Evolutionary conservation across 495 filamentous ascomycete species (phyloP), one percentile per base, ranked within the genome.

Genomic region (Daldinia vernicosa): DNA sequence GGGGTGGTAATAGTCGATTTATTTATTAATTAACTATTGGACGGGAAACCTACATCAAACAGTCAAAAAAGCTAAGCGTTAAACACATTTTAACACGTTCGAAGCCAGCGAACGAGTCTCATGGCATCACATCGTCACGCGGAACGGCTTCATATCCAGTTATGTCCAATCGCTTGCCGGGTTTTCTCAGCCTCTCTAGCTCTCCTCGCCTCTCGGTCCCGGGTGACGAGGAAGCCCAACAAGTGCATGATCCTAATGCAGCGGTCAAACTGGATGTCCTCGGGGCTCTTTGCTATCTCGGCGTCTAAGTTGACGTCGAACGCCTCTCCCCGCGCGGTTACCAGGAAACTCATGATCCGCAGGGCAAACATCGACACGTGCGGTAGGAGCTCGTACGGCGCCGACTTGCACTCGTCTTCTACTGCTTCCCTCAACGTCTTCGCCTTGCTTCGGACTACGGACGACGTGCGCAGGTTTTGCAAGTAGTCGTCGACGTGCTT

Each of bases 401-500:
- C 47, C 17, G 40, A 19, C 8, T 8, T 15, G 47, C 54, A 60
- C 3, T 72, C 60, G 1, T 60, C n/a, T 0, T 30, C 39, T 5
- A 68, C 60, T 1, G 17, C 55, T 19, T 57, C 24, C 30, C 33
- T 19, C 0, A 72, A 15, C 5, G 55, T 51, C 65, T 50, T 32
- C 17, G 17, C 27, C 12, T 1, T 19, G n/a, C 1, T 17, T 12
- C 64, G 37, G 0, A 43, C 15, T 39, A 6, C 27, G 24, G 22
- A 58, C 15, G n/a, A 56, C 7, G 28, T 50, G 28, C 17, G 39
- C 3, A 22, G 17, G 4, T 58, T 24, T 2, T 33, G 17, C 9
- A 71, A 3, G 58, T 71, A 71, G 39, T 56, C 54, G 50, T 68
- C 35, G 22, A 69, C 56, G 1, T 62, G 28, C 24, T 66, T 65